A percentile compares a stretch with the other conserved stretches of the same genome.
Conservation (phyloP, 768 basidiomycete genomes). For the Imleria badia region DNA sequence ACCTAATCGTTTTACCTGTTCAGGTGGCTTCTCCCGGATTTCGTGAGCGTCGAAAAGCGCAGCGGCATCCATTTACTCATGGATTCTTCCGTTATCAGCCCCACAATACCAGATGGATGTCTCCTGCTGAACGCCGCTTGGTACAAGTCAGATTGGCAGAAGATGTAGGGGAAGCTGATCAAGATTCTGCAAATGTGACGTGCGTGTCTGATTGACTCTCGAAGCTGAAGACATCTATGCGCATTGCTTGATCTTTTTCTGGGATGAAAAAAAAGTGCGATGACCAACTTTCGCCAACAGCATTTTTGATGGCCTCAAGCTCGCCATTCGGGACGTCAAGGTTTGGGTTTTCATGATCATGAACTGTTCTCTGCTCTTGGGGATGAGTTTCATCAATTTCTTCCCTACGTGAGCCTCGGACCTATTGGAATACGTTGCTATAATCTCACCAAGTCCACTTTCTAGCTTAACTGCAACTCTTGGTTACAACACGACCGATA, state of each 20-base stretch:
- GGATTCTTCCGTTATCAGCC: conserved; percentile 38
- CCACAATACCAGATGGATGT: conserved; percentile 61
- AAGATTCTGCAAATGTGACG: conserved; percentile 34
- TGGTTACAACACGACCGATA: conserved; percentile 58
- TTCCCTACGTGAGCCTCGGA: conserved; percentile 45
- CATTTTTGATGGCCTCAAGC: conserved; percentile 46
- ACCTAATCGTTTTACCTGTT: neutral
- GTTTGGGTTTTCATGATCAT: conserved; percentile 54
- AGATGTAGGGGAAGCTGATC: conserved; percentile 66
- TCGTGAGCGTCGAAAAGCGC: conserved; percentile 37
- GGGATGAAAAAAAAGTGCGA: no score
- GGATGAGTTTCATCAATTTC: conserved; percentile 60
- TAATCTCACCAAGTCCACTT: neutral
- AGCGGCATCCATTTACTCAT: neutral
- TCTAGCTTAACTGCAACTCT: conserved; percentile 56
- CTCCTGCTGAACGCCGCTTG: conserved; percentile 47
- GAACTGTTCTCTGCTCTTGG: conserved; percentile 48
- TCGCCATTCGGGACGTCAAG: conserved; percentile 57
- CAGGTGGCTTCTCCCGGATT: conserved; percentile 61
- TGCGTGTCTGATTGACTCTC: conserved; percentile 1
- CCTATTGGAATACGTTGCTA: neutral
- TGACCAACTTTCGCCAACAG: conserved; percentile 27
- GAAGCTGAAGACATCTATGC: neutral
- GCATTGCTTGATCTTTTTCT: neutral
- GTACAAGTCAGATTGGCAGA: conserved; percentile 67